These are phyloP conservation scores for Paraphaeosphaeria sporulosa DNA, from an alignment of 2,329 filamentous ascomycete genomes.

Conservation along the genomic window DNA sequence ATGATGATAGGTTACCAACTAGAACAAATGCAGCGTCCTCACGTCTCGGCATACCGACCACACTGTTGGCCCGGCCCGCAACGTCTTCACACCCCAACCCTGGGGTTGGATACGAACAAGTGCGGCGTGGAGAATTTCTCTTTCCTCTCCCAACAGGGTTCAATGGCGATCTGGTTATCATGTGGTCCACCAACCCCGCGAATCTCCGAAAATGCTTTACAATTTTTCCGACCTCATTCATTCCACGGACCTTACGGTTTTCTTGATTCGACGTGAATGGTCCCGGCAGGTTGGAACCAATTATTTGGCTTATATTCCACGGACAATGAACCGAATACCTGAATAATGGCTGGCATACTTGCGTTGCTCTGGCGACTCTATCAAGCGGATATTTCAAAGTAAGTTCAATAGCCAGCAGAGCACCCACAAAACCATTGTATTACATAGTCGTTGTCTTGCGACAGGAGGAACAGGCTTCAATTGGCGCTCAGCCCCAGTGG, in stretches of 20 bases:
- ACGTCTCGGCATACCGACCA: slow-evolving; percentile 1
- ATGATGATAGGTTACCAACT: not conserved
- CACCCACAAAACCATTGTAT: no score
- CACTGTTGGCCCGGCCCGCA: not conserved
- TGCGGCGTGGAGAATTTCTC: not conserved
- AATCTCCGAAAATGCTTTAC: not conserved
- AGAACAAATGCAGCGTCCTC: not conserved
- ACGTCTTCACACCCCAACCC: not conserved
- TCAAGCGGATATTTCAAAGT: not conserved
- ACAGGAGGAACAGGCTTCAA: no score
- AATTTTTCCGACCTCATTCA: not conserved
- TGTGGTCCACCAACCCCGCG: not conserved
- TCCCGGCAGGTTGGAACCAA: not conserved
- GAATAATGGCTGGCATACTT: not conserved
- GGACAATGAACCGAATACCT: not conserved
- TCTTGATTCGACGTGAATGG: not conserved
- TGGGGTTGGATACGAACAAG: not conserved
- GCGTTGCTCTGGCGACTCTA: not conserved
- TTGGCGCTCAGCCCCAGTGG: no score
- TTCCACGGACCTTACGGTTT: not conserved
- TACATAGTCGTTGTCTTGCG: no score
- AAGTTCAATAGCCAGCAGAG: not conserved
- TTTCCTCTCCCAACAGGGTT: not conserved
- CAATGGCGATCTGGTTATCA: no score
- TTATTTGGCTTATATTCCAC: not conserved